Conservation (phyloP, 805 yeast genomes). For the Yarrowia deformans region DNA sequence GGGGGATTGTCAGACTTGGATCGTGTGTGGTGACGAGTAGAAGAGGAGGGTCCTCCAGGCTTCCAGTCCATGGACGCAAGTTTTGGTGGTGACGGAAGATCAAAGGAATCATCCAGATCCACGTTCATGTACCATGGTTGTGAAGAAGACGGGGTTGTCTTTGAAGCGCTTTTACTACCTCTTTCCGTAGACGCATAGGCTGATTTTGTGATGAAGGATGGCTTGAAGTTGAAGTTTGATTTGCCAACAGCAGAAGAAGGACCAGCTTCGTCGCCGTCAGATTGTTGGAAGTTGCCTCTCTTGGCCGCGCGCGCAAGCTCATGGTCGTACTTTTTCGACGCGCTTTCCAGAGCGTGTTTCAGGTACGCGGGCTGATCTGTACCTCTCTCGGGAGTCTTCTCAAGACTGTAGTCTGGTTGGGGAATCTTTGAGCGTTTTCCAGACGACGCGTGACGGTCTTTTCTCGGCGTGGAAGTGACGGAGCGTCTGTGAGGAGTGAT, state of each 20-base stretch:
- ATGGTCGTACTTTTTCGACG: constrained; percentile 14
- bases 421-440: constrained; percentile 14
- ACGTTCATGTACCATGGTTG: constrained; percentile 30
- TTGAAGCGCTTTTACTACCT: neutral
- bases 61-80: constrained; percentile 10
- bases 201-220: constrained; percentile 17
- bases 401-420: constrained; percentile 10
- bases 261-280: neutral
- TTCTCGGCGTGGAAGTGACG: constrained; percentile 19
- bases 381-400: constrained; percentile 7
- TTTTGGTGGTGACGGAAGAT: constrained; percentile 36
- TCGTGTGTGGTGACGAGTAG: neutral
- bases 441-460: constrained; percentile 20
- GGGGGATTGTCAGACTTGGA: neutral
- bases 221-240: constrained; percentile 5
- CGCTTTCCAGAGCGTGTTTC: constrained; percentile 35
- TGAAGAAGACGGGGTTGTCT: constrained; percentile 9
- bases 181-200: constrained; percentile 26
- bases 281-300: constrained; percentile 17
- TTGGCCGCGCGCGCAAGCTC: constrained; percentile 27
- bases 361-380: constrained; percentile 18
- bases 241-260: neutral
- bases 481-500: constrained; percentile 5
- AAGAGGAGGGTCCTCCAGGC: constrained; percentile 2
- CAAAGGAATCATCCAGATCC: constrained; percentile 34